phyloP scores from a whole-genome alignment of 1,139 yeast species.

The Candida albicans region DNA sequence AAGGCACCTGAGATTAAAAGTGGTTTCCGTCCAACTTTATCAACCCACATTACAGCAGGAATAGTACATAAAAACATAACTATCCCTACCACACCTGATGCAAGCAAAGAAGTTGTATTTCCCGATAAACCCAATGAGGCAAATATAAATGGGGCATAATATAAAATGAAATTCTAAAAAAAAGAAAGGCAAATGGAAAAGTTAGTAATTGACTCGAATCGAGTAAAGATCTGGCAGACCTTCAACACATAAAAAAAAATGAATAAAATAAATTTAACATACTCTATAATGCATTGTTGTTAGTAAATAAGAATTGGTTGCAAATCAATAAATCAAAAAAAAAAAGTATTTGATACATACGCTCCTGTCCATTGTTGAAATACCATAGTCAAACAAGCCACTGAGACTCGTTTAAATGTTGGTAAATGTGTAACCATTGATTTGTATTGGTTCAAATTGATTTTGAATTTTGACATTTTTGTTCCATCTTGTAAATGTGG shows the following conservation, averaged over 20 bases:
- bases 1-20: slow-evolving; percentile 15
- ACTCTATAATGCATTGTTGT: no score
- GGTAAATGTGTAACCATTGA: slow-evolving; percentile 18
- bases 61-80: slow-evolving; percentile 27
- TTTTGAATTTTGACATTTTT: slow-evolving; percentile 11
- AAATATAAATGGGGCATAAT: slow-evolving; percentile 50
- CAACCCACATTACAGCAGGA: slow-evolving; percentile 42
- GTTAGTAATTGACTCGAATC: no score
- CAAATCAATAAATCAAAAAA: no score
- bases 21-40: slow-evolving; percentile 16
- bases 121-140: slow-evolving; percentile 18
- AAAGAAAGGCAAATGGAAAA: no score
- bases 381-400: slow-evolving; percentile 63
- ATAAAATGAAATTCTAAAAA: slow-evolving; percentile 57
- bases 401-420: slow-evolving; percentile 45
- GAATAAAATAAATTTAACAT: no score
- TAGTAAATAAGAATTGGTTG: no score
- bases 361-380: slow-evolving; percentile 73
- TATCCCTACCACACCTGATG: slow-evolving; percentile 58
- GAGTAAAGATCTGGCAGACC: no score
- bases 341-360: no score
- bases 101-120: slow-evolving; percentile 22
- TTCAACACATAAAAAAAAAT: no score
- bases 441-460: slow-evolving; percentile 16
- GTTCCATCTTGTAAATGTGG: slow-evolving; percentile 16